Conservation (phyloP, 495 filamentous ascomycete genomes). For the Aspergillus baeticus region DNA sequence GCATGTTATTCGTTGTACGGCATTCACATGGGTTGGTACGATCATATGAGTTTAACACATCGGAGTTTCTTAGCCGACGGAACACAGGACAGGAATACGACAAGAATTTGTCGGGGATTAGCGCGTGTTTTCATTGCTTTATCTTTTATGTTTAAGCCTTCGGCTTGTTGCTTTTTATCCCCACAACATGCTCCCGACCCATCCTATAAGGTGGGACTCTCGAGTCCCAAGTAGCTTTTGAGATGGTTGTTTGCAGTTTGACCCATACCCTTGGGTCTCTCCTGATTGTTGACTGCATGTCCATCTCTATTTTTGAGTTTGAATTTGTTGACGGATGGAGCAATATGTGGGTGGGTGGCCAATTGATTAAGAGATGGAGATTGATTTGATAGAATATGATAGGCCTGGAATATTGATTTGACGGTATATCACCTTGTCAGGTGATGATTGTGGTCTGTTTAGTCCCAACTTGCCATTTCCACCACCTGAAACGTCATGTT, state of each 20-base stretch:
- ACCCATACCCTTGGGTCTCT: background rate
- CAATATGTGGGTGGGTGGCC: background rate
- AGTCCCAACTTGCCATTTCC: background rate
- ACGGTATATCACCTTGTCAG: too few relatives aligned
- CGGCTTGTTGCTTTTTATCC: background rate
- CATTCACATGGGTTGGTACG: slow-evolving; percentile 16
- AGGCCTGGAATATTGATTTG: too few relatives aligned
- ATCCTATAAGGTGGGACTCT: too few relatives aligned
- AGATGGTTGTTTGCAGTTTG: background rate
- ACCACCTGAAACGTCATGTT: too few relatives aligned
- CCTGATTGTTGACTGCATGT: background rate
- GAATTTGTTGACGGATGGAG: background rate
- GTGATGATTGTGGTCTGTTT: too few relatives aligned
- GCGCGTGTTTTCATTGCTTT: background rate
- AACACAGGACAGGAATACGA: slow-evolving; percentile 25
- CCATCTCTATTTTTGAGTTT: background rate
- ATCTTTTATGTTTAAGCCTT: background rate
- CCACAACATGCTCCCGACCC: background rate
- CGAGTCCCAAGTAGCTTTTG: too few relatives aligned
- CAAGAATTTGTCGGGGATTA: slow-evolving; percentile 7
- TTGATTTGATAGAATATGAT: slow-evolving; percentile 3
- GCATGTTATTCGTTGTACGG: slow-evolving; percentile 9
- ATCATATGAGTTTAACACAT: slow-evolving; percentile 13
- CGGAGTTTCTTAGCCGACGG: slow-evolving; percentile 19
- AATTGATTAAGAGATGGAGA: background rate